These are phyloP conservation scores for Nothophoma quercina DNA, from an alignment of 2,329 filamentous ascomycete species.

Conservation along the genomic window DNA sequence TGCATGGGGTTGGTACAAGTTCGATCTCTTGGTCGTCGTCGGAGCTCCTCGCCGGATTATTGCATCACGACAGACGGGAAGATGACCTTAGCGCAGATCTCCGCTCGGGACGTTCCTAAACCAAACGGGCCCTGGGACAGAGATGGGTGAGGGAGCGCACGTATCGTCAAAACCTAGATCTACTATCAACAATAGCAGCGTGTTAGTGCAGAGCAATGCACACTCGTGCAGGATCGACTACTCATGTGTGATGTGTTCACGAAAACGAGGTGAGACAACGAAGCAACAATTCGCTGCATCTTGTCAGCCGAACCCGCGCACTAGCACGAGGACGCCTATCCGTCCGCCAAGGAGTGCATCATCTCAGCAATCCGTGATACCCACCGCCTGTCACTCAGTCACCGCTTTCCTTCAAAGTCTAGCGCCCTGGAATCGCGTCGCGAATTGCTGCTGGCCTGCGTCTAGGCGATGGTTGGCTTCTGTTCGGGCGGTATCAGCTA, in stretches of 20 bases:
- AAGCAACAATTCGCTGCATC: slow-evolving; percentile 3
- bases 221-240: not conserved
- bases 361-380: slow-evolving; percentile 2
- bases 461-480: slow-evolving; percentile 40
- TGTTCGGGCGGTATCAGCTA: slow-evolving; percentile 32
- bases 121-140: not conserved
- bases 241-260: not conserved
- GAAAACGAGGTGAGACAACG: slow-evolving; percentile 10
- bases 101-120: slow-evolving; percentile 13
- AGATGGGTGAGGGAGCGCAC: too few relatives aligned
- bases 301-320: slow-evolving; percentile 8
- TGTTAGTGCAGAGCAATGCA: not conserved
- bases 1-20: too few relatives aligned
- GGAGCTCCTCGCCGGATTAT: slow-evolving; percentile 8
- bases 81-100: slow-evolving; percentile 15
- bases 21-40: not conserved
- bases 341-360: slow-evolving; percentile 8
- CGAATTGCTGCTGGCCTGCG: slow-evolving; percentile 12
- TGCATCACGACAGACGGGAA: slow-evolving; percentile 9
- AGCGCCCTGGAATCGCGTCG: slow-evolving; percentile 9
- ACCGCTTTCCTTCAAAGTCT: not conserved
- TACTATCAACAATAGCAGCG: not conserved
- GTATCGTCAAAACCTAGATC: too few relatives aligned
- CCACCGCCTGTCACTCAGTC: not conserved
- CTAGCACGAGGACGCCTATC: slow-evolving; percentile 17